These are phyloP conservation scores for Coemansia aciculifera DNA, from an alignment of 192 early-diverging fungal species.

Conservation along the genomic window DNA sequence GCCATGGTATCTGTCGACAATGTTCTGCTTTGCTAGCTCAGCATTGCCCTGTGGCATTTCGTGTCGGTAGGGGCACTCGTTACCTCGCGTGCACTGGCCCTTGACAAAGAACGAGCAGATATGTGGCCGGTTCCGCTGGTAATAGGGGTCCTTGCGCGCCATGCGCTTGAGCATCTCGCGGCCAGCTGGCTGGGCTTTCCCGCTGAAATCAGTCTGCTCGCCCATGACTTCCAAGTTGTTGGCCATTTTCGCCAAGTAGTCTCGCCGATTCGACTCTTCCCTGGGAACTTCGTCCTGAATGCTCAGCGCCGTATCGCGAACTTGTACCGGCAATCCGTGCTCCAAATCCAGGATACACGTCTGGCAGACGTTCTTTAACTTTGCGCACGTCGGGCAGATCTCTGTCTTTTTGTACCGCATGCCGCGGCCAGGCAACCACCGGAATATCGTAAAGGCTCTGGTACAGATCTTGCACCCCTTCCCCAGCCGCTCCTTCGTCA, in stretches of 20 bases:
- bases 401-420: constrained; percentile 99
- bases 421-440: constrained; percentile 92
- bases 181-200: constrained; percentile 51
- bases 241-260: constrained; percentile 81
- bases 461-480: constrained; percentile 87
- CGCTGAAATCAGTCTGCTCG: constrained; percentile 34
- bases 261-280: constrained; percentile 86
- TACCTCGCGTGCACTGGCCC: constrained; percentile 92
- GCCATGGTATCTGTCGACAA: constrained; percentile 93
- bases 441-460: constrained; percentile 93
- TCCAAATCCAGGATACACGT: constrained; percentile 97
- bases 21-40: constrained; percentile 88
- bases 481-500: constrained; percentile 78
- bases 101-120: constrained; percentile 97
- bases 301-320: constrained; percentile 83
- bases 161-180: constrained; percentile 72
- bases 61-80: constrained; percentile 94
- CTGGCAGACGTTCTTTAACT: constrained; percentile 98
- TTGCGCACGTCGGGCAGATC: constrained; percentile 96
- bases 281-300: constrained; percentile 75
- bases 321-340: constrained; percentile 89
- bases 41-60: constrained; percentile 80
- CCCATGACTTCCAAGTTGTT: constrained; percentile 24
- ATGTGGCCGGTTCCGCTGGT: constrained; percentile 85
- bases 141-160: constrained; percentile 85